phyloP scores from a whole-genome alignment of 202 grass and related monocot species.

The Eragrostis tef region DNA sequence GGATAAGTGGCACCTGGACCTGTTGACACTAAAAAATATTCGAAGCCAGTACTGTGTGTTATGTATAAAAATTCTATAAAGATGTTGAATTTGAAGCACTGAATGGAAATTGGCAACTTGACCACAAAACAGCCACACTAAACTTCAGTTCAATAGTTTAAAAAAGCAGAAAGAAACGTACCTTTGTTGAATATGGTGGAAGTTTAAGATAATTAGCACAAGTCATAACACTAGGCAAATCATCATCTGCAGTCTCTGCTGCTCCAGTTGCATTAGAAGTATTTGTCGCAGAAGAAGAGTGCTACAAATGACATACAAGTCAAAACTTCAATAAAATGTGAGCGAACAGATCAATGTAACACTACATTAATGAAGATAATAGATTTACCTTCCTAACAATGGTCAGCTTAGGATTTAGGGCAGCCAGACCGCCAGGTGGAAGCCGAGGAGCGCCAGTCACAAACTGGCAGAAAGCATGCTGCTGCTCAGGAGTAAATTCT shows the following conservation, averaged over 20 bases:
- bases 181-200: conserved; percentile 94
- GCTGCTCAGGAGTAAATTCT: conserved; percentile 79
- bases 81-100: too few species aligned
- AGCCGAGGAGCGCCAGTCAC: conserved; percentile 92
- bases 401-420: conserved; percentile 82
- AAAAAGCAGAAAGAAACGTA: conserved; percentile 42
- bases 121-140: too few species aligned
- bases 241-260: conserved; percentile 72
- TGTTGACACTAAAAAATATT: neutral
- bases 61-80: too few species aligned
- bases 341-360: neutral
- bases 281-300: conserved; percentile 58
- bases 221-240: conserved; percentile 95
- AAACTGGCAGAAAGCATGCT: conserved; percentile 91
- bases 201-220: conserved; percentile 97
- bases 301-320: conserved; percentile 51
- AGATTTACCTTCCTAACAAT: conserved; percentile 81
- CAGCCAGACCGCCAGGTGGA: conserved; percentile 84
- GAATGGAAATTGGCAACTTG: too few species aligned
- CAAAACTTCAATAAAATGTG: conserved; percentile 20
- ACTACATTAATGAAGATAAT: neutral
- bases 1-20: neutral
- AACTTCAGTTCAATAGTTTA: too few species aligned
- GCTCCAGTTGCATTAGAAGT: conserved; percentile 61
- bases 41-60: neutral